A percentile compares a stretch with the other conserved stretches of the same genome.
Evolutionary conservation across 2,329 filamentous ascomycete species (phyloP).

Genomic region (Arthrinium puccinioides): DNA sequence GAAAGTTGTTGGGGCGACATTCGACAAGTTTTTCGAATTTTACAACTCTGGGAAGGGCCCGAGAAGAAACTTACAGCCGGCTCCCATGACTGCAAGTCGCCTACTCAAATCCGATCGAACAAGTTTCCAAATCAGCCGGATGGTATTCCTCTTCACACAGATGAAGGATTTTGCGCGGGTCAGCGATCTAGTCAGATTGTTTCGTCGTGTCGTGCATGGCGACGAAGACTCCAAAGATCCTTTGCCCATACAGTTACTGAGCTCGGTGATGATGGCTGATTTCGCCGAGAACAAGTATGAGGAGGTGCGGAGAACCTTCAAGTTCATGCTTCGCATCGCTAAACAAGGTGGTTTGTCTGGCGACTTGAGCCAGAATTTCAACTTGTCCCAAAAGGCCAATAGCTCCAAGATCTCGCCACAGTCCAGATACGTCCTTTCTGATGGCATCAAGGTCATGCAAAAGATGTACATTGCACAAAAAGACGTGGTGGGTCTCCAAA

Average conservation of each 20-base stretch:
- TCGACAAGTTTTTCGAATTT: conserved; percentile 3
- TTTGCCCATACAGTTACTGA: conserved; percentile 49
- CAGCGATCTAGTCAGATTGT: conserved; percentile 48
- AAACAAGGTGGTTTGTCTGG: conserved; percentile 32
- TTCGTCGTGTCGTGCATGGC: conserved; percentile 32
- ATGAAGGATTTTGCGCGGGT: conserved; percentile 45
- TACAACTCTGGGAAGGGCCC: too few species aligned
- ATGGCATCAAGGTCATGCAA: conserved; percentile 42
- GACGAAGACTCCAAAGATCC: conserved; percentile 21
- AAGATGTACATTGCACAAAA: conserved; percentile 31
- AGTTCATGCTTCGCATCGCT: conserved; percentile 47
- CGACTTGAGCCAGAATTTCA: conserved; percentile 11
- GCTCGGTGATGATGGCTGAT: conserved; percentile 62
- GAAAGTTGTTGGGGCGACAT: background rate
- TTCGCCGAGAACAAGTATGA: conserved; percentile 48
- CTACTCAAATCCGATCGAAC: background rate
- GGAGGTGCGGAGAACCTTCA: conserved; percentile 61
- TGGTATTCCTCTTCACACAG: conserved; percentile 32
- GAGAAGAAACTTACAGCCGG: background rate
- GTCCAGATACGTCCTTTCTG: conserved; percentile 46
- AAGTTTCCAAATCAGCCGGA: conserved; percentile 28
- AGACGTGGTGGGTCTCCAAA: conserved; percentile 38
- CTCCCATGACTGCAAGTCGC: background rate
- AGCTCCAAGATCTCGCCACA: conserved; percentile 32
- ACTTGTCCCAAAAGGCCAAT: conserved; percentile 29